phyloP scores from a whole-genome alignment of 2,329 filamentous ascomycete species.

The Fusarium musae region DNA sequence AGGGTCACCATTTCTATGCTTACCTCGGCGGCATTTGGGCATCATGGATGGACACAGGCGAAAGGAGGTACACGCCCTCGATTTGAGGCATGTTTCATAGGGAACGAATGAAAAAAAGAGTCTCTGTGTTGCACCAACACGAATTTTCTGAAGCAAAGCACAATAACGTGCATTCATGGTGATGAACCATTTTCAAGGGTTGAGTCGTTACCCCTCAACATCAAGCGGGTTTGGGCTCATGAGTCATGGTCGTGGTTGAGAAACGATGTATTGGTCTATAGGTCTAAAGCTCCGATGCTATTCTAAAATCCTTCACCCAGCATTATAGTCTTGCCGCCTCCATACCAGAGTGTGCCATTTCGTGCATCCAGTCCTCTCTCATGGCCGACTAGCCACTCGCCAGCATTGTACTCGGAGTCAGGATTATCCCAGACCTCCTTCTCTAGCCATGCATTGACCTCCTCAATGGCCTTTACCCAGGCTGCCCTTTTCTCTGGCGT shows the following conservation, averaged over 20 bases:
- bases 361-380: conserved; percentile 83
- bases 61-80: conserved; percentile 60
- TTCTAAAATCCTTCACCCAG: conserved; percentile 69
- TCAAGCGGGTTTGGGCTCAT: background rate
- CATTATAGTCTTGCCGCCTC: conserved; percentile 77
- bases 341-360: conserved; percentile 86
- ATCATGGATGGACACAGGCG: conserved; percentile 63
- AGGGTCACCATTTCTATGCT: conserved; percentile 54
- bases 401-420: conserved; percentile 60
- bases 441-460: conserved; percentile 80
- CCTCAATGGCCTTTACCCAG: conserved; percentile 78
- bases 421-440: conserved; percentile 73
- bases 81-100: conserved; percentile 57
- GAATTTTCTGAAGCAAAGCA: conserved; percentile 20
- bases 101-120: conserved; percentile 53
- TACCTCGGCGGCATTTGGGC: conserved; percentile 58
- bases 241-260: conserved; percentile 5
- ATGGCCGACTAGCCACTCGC: conserved; percentile 89
- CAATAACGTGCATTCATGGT: conserved; percentile 9
- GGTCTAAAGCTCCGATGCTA: conserved; percentile 16
- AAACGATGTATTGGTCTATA: conserved; percentile 23
- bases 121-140: conserved; percentile 44
- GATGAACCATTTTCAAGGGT: background rate
- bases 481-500: conserved; percentile 66
- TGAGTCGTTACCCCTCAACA: conserved; percentile 14